Evolutionary conservation across 768 basidiomycete genomes (phyloP).

Genomic region (Russula virescens): DNA sequence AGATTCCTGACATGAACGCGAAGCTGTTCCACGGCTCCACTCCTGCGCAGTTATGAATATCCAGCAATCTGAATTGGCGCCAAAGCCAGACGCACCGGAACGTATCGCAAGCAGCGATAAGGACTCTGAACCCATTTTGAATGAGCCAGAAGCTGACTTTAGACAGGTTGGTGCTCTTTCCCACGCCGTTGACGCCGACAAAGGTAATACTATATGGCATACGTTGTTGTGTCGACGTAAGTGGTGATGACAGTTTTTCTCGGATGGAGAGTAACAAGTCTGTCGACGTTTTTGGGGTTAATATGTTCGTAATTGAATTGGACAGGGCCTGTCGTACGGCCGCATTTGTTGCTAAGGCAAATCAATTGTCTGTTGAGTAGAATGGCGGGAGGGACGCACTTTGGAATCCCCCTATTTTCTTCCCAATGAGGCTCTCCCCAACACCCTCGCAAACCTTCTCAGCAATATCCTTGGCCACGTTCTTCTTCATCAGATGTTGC

Average conservation of each 20-base stretch:
- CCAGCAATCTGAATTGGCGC: background rate
- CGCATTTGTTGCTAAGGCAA: constrained; percentile 62
- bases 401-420: constrained; percentile 85
- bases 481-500: constrained; percentile 97
- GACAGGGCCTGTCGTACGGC: constrained; percentile 82
- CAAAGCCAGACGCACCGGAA: constrained; percentile 56
- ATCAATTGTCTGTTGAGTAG: constrained; percentile 12
- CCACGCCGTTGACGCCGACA: constrained; percentile 98
- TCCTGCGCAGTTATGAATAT: constrained; percentile 39
- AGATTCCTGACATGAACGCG: constrained; percentile 95
- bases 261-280: constrained; percentile 91
- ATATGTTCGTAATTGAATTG: constrained; percentile 81
- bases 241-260: constrained; percentile 70
- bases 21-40: constrained; percentile 96
- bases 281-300: constrained; percentile 97
- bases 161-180: constrained; percentile 95
- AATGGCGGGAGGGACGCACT: constrained; percentile 44
- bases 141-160: constrained; percentile 99
- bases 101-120: constrained; percentile 98
- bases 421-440: constrained; percentile 83
- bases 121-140: constrained; percentile 86
- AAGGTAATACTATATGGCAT: constrained; percentile 92
- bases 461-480: constrained; percentile 93
- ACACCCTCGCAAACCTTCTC: constrained; percentile 94
- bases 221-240: constrained; percentile 69